Evolutionary conservation across 371 early-diverging fungal species (phyloP).

Genomic region (Lichtheimia ornata): DNA sequence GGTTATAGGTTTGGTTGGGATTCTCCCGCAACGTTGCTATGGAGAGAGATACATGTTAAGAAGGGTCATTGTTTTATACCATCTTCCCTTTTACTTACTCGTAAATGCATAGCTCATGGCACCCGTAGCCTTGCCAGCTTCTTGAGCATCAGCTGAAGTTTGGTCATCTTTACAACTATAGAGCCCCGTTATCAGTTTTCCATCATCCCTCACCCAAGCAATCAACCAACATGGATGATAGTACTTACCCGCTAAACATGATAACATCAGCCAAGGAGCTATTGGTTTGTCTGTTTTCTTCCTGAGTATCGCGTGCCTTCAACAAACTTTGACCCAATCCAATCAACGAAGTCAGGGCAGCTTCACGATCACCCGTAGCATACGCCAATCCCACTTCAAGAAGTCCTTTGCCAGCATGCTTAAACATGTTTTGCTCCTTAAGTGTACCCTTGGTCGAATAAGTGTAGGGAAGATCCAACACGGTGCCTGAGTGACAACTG

Average conservation of each 20-base stretch:
- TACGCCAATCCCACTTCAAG: slow-evolving; percentile 58
- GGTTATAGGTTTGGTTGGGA: slow-evolving; percentile 69
- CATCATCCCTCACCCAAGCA: neutral
- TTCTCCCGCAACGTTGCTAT: slow-evolving; percentile 57
- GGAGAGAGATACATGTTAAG: too few relatives aligned
- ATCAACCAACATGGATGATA: neutral
- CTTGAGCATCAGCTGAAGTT: slow-evolving; percentile 84
- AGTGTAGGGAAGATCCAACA: slow-evolving; percentile 84
- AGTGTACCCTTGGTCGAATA: slow-evolving; percentile 76
- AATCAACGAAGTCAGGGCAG: slow-evolving; percentile 48
- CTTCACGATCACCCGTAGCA: slow-evolving; percentile 45
- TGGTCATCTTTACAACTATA: slow-evolving; percentile 83
- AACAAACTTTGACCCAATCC: slow-evolving; percentile 50
- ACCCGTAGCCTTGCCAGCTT: slow-evolving; percentile 60
- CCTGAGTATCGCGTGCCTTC: slow-evolving; percentile 37
- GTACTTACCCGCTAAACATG: slow-evolving; percentile 73
- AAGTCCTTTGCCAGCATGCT: slow-evolving; percentile 52
- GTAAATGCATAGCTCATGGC: slow-evolving; percentile 89
- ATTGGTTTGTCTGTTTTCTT: slow-evolving; percentile 45
- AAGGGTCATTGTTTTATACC: too few relatives aligned
- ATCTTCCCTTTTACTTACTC: slow-evolving; percentile 45
- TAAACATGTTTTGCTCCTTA: slow-evolving; percentile 53
- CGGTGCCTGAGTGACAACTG: slow-evolving; percentile 86
- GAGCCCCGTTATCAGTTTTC: neutral
- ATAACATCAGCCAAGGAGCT: slow-evolving; percentile 76